Evolutionary conservation across 768 basidiomycete species (phyloP).

Genomic region (Lyophyllum decastes): DNA sequence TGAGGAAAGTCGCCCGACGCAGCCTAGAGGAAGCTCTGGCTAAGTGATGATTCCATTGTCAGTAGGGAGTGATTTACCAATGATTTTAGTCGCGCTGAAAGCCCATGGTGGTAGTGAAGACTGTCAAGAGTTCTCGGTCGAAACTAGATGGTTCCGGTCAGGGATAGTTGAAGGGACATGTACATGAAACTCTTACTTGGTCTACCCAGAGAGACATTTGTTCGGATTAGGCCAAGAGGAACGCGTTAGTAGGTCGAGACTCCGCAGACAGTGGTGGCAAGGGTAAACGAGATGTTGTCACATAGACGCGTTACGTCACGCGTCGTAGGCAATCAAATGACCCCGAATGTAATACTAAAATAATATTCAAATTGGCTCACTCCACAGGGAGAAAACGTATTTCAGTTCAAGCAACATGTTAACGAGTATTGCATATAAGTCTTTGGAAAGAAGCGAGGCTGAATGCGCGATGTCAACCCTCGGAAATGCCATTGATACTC

Average conservation of each 20-base stretch:
- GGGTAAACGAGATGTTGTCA: not conserved
- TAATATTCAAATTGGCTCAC: no score
- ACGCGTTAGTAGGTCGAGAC: not conserved
- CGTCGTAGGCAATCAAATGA: not conserved
- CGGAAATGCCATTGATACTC: conserved; percentile 23
- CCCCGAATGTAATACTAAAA: no score
- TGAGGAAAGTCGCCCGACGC: conserved; percentile 95
- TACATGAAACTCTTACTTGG: conserved; percentile 36
- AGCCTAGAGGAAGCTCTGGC: conserved; percentile 47
- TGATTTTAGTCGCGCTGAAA: conserved; percentile 79
- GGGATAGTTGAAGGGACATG: not conserved
- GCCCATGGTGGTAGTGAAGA: conserved; percentile 83
- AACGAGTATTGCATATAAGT: no score
- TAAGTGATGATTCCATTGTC: not conserved
- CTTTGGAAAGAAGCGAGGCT: no score
- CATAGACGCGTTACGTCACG: conserved; percentile 21
- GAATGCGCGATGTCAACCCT: not conserved
- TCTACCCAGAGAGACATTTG: conserved; percentile 75
- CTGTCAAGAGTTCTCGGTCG: conserved; percentile 83
- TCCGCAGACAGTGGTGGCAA: not conserved
- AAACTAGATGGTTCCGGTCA: conserved; percentile 49
- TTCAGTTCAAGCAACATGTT: no score
- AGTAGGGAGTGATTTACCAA: conserved; percentile 48
- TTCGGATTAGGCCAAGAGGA: not conserved
- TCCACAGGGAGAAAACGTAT: no score